A percentile compares a stretch with the other conserved stretches of the same genome.
These are phyloP conservation scores for Fusarium setosum DNA, from an alignment of 2,329 filamentous ascomycete species.

Conservation along the genomic window DNA sequence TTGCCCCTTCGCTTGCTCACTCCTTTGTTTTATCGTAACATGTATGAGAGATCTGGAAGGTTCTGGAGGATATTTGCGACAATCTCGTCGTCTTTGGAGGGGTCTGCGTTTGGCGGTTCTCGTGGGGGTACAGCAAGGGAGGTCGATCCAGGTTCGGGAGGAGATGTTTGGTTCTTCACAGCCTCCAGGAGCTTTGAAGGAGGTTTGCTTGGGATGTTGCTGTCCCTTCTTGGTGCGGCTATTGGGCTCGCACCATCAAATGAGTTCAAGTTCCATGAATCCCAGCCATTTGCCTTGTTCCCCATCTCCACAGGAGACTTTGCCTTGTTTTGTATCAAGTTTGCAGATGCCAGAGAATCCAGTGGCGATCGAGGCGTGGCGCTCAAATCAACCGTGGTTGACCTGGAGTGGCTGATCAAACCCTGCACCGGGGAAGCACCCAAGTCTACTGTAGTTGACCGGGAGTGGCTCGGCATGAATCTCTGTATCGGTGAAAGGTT, in stretches of 20 bases:
- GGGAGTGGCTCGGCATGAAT: constrained; percentile 3
- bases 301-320: constrained; percentile 12
- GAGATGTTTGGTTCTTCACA: not conserved
- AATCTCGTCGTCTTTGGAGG: constrained; percentile 45
- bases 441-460: not conserved
- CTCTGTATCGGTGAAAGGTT: not conserved
- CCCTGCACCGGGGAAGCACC: constrained; percentile 7
- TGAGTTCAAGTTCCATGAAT: constrained; percentile 33
- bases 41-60: constrained; percentile 59
- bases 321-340: constrained; percentile 17
- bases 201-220: not conserved
- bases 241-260: constrained; percentile 23
- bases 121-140: constrained; percentile 10
- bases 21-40: constrained; percentile 51
- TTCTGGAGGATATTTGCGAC: constrained; percentile 50
- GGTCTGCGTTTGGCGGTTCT: constrained; percentile 7
- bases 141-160: constrained; percentile 7
- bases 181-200: constrained; percentile 13
- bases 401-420: constrained; percentile 26
- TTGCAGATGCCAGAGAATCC: constrained; percentile 16
- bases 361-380: constrained; percentile 19
- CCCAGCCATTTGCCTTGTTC: constrained; percentile 30
- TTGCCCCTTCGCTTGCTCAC: constrained; percentile 18
- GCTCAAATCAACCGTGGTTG: constrained; percentile 28
- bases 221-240: constrained; percentile 12